A percentile compares a stretch with the other conserved stretches of the same genome.
Evolutionary conservation across 495 filamentous ascomycete genomes (phyloP).

Genomic region (Xylaria cubensis): DNA sequence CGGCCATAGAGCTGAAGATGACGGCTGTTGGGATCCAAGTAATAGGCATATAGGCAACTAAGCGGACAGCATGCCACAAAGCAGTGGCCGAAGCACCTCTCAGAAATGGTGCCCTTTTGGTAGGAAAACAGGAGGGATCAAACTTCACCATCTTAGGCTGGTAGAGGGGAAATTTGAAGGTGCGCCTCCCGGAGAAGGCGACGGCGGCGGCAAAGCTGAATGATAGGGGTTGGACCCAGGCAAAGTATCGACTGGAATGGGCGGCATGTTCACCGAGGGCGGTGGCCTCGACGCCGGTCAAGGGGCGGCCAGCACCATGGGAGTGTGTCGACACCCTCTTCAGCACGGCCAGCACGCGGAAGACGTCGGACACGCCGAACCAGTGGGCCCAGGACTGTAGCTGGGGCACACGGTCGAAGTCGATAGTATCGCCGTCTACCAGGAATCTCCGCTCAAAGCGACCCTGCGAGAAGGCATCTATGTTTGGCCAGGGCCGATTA

Average conservation of each 20-base stretch:
- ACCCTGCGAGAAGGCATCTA: constrained; percentile 20
- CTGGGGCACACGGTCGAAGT: constrained; percentile 32
- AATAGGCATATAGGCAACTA: constrained; percentile 3
- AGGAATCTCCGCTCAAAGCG: constrained; percentile 32
- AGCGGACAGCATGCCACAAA: constrained; percentile 30
- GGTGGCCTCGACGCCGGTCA: constrained; percentile 32
- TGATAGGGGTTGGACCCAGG: constrained; percentile 1
- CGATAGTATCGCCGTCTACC: constrained; percentile 35
- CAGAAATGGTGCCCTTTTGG: constrained; percentile 10
- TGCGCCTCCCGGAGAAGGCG: background rate
- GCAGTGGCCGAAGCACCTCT: background rate
- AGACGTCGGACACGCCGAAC: background rate
- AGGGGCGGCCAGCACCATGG: constrained; percentile 14
- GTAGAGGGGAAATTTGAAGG: constrained; percentile 36
- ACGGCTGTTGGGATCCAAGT: background rate
- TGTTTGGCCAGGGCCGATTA: constrained; percentile 31
- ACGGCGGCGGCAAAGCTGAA: background rate
- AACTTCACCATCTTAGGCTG: constrained; percentile 27
- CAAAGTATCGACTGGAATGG: background rate
- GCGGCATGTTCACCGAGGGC: constrained; percentile 28
- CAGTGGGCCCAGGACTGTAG: constrained; percentile 25
- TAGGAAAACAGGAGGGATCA: constrained; percentile 31
- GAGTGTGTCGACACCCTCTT: constrained; percentile 5
- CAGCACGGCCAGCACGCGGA: constrained; percentile 2
- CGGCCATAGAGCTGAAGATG: constrained; percentile 23